phyloP scores from a whole-genome alignment of 1,139 yeast genomes.

The Komagataea norvegica region DNA sequence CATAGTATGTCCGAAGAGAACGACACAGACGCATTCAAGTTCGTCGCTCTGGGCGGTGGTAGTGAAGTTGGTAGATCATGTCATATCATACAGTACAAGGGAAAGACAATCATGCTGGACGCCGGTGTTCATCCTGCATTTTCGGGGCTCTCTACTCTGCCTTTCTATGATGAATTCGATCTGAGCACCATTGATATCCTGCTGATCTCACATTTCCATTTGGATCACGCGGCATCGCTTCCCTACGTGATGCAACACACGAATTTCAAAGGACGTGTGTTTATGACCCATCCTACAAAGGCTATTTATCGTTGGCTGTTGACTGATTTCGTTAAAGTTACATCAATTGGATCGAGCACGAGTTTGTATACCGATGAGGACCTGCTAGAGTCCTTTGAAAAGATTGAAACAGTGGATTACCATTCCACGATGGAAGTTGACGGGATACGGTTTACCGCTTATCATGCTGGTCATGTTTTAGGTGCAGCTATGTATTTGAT shows the following conservation, averaged over 20 bases:
- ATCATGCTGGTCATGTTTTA: slow-evolving; percentile 97
- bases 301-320: slow-evolving; percentile 95
- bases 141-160: slow-evolving; percentile 84
- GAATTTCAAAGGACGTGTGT: slow-evolving; percentile 87
- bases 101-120: slow-evolving; percentile 94
- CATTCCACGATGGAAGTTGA: slow-evolving; percentile 93
- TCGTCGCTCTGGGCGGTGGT: slow-evolving; percentile 99
- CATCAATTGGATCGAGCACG: slow-evolving; percentile 56
- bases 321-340: slow-evolving; percentile 90
- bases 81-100: slow-evolving; percentile 86
- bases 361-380: slow-evolving; percentile 85
- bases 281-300: slow-evolving; percentile 98
- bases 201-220: slow-evolving; percentile 88
- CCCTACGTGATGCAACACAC: slow-evolving; percentile 99
- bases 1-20: slow-evolving; percentile 1
- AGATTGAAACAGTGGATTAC: slow-evolving; percentile 89
- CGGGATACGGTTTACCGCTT: slow-evolving; percentile 94
- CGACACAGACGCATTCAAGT: slow-evolving; percentile 49
- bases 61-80: slow-evolving; percentile 97
- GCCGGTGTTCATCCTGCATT: slow-evolving; percentile 98
- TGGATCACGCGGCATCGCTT: slow-evolving; percentile 95
- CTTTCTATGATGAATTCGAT: slow-evolving; percentile 94
- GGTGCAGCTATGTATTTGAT: slow-evolving; percentile 98
- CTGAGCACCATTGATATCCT: slow-evolving; percentile 80
- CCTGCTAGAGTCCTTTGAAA: slow-evolving; percentile 77